Base-by-base conservation (phyloP, 805 yeast species). In the Ogataea populi-albae region DNA sequence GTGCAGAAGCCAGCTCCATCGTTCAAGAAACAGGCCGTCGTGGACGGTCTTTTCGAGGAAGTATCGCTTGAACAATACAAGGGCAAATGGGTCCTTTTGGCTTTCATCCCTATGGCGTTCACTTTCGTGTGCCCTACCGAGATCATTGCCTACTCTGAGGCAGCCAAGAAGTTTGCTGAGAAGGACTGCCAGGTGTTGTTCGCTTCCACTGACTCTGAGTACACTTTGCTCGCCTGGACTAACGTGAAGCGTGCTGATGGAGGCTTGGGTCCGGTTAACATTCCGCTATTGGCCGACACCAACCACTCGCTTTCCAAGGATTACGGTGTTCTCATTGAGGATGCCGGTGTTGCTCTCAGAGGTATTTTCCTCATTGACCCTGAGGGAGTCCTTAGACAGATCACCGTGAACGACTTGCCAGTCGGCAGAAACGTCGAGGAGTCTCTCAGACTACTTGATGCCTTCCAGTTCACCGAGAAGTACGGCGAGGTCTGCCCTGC, bases 401-500 rank as follows among this genome's bases (percentile, higher is more conserved):
- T 84, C 72, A 91, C 98, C 71, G 76, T 93, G 77, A 93, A 93
- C 78, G 98, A 93, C 70, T 83, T 91, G 67, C 96, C 98, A 67
- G 99, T 93, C 54, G 98, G 98, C 68, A 88, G 98, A 79, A 84
- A 86, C 61, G 98, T 93, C 54, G 97, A 89, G 52, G 99, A 93
- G 79, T 84, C 97, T 52, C 76, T 87, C 64, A 89, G 99, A 82
- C 79, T 93, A 64, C 78, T 93, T 48, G 98, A 93, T 66, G 99
- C 97, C 55, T 93, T 93, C 96, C 96, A 91, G 76, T 93, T 95
- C 89, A 86, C 96, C 59, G 98, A 89, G 69, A 85, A 86, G 76
- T 75, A 93, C 81, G 98, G 98, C 73, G 96, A 94, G 75, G 98
- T 91, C 53, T 89, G 97, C 75, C 98, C 98, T 60, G 97, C 98